Conservation (phyloP, 176 grass and related monocot genomes). For the Musa troglodytarum region DNA sequence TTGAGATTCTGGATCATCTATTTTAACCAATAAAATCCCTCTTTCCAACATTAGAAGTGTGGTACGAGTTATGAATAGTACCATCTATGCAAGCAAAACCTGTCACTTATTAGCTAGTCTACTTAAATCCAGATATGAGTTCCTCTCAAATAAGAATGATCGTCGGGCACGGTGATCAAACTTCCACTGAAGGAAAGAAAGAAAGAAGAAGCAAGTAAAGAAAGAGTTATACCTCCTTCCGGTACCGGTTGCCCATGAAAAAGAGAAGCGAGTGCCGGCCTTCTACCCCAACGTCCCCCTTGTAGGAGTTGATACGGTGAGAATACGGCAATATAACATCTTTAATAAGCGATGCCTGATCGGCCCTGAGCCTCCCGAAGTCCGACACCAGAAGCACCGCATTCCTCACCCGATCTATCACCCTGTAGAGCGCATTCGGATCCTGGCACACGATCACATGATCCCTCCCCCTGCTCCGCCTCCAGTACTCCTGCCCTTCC, state of each 20-base stretch:
- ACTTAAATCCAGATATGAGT: no score
- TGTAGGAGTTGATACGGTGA: conserved; percentile 71
- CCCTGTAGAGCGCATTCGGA: conserved; percentile 67
- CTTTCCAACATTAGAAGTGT: neutral
- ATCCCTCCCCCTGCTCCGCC: conserved; percentile 54
- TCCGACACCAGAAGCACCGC: conserved; percentile 80
- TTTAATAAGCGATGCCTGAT: conserved; percentile 83
- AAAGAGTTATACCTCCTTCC: conserved; percentile 55
- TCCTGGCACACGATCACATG: conserved; percentile 95
- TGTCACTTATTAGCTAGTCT: no score
- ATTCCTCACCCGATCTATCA: conserved; percentile 66
- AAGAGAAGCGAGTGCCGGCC: conserved; percentile 52
- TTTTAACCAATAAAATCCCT: neutral
- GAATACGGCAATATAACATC: conserved; percentile 93
- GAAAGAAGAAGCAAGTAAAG: neutral
- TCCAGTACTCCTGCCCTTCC: conserved; percentile 61
- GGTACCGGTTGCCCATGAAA: conserved; percentile 96
- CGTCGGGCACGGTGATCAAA: no score
- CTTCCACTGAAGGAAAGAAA: neutral
- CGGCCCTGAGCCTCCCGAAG: conserved; percentile 55
- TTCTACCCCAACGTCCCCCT: conserved; percentile 47
- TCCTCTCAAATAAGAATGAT: no score
- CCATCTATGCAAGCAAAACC: no score
- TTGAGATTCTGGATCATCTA: neutral
- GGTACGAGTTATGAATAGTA: neutral